A percentile compares a stretch with the other conserved stretches of the same genome.
Evolutionary conservation across 2,329 filamentous ascomycete genomes (phyloP).

Genomic region (Botrytis elliptica): DNA sequence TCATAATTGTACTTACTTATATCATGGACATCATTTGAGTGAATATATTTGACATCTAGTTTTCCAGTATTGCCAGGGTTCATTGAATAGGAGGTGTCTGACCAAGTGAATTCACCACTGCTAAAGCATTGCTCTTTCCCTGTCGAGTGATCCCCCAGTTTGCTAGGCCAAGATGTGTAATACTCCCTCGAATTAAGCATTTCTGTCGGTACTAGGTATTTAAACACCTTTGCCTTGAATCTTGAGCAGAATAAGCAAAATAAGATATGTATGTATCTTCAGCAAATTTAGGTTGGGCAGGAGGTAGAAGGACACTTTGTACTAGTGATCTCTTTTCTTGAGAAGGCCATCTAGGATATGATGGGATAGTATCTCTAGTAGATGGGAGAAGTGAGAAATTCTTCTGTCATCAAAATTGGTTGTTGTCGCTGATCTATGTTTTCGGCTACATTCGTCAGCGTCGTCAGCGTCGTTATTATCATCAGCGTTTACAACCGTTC

Average conservation of each 20-base stretch:
- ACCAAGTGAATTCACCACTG: not conserved
- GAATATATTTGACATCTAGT: not conserved
- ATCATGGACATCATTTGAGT: not conserved
- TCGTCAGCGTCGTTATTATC: not conserved
- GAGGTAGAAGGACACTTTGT: not conserved
- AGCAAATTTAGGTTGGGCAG: not conserved
- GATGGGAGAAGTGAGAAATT: not conserved
- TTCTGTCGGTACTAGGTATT: not conserved
- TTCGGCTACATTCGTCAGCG: not conserved
- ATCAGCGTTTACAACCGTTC: not conserved
- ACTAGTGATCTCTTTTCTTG: not conserved
- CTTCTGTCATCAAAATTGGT: not conserved
- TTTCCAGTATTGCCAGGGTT: too few species aligned
- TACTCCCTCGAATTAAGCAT: not conserved
- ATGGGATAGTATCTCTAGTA: not conserved
- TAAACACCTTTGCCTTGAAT: not conserved
- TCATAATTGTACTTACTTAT: not conserved
- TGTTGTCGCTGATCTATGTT: not conserved
- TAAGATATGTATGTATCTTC: not conserved
- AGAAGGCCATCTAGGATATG: not conserved
- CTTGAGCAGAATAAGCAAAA: not conserved
- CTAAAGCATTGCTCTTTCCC: not conserved
- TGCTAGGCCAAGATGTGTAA: not conserved
- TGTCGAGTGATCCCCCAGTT: not conserved
- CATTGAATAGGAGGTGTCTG: not conserved